Evolutionary conservation across 2,329 filamentous ascomycete species (phyloP), one percentile per base, ranked within the genome.

Genomic region (Neonectria ditissima): DNA sequence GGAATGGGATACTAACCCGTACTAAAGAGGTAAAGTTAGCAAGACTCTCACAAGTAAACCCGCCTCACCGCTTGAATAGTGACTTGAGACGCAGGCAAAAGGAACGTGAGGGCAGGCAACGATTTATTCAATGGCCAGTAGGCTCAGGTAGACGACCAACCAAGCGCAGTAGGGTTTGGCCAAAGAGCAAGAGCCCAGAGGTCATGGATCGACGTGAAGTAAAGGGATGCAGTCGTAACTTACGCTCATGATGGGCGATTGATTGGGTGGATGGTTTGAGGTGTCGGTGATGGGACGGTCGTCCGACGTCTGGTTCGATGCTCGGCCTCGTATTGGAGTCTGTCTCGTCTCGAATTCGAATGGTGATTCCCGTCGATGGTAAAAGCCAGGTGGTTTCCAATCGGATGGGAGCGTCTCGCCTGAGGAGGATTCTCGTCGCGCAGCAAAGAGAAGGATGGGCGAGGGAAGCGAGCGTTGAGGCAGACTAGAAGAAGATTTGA

Each of bases 1-100:
- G 59, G 66, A 45, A 54, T 28, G 28, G 63, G 65, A 51, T 68
- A 84, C 83, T 79, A 78, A 87, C 85, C 84, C 83, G 84, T 87
- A 87, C 85, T 87, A 79, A 69, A 69, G 67, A 58, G 67, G 32
- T 64, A 70, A 72, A 58, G 71, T 78, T 69, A 78, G 75, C 68
- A 68, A 65, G 47, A 59, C 39, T 48, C n/a, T 55, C 55, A 34
- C 37, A 53, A 18, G 52, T n/a, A n/a, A 34, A 59, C 16, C 48
- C 47, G 34, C 10, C 39, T n/a, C 34, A 20, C 43, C 16, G 14
- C 14, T 8, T 22, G 7, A 8, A 2, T 24, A 1, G 20, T 43
- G n/a, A 13, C 16, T 13, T 13, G 16, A 26, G 13, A 41, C 34
- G 57, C 20, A 24, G 28, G 28, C 34, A 22, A 41, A 30, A 47